Base-by-base conservation (phyloP, 2,329 filamentous ascomycete genomes). In the Trichophaea hybrida region DNA sequence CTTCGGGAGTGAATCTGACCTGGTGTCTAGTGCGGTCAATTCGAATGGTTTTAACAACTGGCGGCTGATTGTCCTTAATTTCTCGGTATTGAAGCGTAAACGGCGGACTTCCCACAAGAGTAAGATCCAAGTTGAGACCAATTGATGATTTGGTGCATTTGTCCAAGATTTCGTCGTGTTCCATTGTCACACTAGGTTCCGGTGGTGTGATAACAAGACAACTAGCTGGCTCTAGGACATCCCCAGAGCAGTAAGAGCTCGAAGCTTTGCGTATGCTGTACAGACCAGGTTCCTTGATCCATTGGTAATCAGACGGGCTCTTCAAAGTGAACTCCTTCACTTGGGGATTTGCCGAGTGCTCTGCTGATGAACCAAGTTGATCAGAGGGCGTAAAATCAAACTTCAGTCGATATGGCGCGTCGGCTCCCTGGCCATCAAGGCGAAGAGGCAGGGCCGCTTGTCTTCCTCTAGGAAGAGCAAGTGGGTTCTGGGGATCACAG, bases 81-180 rank as follows among this genome's bases (percentile, higher is more conserved):
- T 89, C 78, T 48, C 83, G 83, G 71, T 96, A 98, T 24, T 77
- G 76, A 50, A 98, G 77, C n/a, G 77, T 76, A 73, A 98, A 98
- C 1, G 91, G 91, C 50, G 94, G 91, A 0, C 89, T 94, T 62
- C 93, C 93, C 33, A 91, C 85, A 43, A 98, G 77, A 70, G 97
- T 89, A 54, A 98, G 75, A 69, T 93, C 86, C 46, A 98, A 87
- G 8, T 85, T 81, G 58, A 98, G 78, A 44, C 93, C 93, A 63
- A 98, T 87, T 0, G 93, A 88, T 69, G 89, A 95, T 52, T 90
- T 89, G 38, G 90, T 91, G 71, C 93, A 98, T 70, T 94, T 94
- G 72, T 98, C 93, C 56, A 88, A 86, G 48, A 98, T 89, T 63
- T 89, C 84, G 67, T 94, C 86, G 5, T 82, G 78, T 35, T 79